Evolutionary conservation across 148 eudicot genomes (phyloP).

Genomic region (Gaultheria prostrata): DNA sequence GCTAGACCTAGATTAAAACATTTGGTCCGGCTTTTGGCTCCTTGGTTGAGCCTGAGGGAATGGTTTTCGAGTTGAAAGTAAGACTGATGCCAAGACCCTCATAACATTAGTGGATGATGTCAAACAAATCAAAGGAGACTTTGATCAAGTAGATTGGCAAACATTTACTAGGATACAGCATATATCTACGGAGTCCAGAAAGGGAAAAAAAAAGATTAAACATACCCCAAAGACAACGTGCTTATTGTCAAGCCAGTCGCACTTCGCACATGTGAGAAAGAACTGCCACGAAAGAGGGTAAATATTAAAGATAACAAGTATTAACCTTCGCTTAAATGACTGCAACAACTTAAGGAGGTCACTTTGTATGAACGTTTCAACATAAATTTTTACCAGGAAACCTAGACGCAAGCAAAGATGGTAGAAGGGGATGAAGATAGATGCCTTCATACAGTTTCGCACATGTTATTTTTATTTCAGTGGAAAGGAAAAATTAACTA

Average conservation of each 20-base stretch:
- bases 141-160: not conserved
- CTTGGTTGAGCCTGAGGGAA: not conserved
- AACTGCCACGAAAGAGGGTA: constrained; percentile 49
- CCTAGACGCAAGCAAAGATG: not conserved
- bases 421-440: not conserved
- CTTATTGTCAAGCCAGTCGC: constrained; percentile 97
- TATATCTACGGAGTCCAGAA: not conserved
- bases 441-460: not conserved
- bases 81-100: not conserved
- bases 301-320: not conserved
- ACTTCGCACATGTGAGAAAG: constrained; percentile 87
- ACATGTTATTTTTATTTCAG: not conserved
- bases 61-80: not conserved
- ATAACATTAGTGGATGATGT: not conserved
- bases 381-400: not conserved
- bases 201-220: not conserved
- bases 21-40: not conserved
- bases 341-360: not conserved
- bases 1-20: not conserved
- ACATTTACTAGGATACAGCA: not conserved
- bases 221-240: constrained; percentile 97
- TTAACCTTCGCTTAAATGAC: not conserved
- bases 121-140: not conserved
- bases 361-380: not conserved
- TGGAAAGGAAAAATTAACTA: not conserved